Evolutionary conservation across 2,329 filamentous ascomycete species (phyloP).

Genomic region (Scedosporium dehoogii): DNA sequence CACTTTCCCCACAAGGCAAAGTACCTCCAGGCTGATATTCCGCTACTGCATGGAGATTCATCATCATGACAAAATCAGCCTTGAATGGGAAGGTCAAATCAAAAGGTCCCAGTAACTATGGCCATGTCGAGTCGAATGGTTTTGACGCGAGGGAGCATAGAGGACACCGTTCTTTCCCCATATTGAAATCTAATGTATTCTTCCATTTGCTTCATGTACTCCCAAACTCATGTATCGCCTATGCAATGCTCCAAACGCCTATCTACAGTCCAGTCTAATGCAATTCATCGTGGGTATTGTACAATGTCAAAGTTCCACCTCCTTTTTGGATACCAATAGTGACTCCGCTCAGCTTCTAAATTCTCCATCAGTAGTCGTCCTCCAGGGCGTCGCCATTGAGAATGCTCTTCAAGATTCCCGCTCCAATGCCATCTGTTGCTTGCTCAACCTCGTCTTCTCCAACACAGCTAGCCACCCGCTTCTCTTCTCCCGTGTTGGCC

Average conservation of each 20-base stretch:
- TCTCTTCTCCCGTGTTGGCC: constrained; percentile 55
- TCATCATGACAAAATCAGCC: too few relatives aligned
- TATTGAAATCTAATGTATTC: background rate
- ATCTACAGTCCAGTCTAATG: background rate
- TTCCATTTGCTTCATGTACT: background rate
- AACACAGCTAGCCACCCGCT: constrained; percentile 67
- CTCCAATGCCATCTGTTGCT: constrained; percentile 54
- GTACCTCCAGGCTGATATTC: too few relatives aligned
- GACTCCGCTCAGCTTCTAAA: background rate
- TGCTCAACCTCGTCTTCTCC: constrained; percentile 69
- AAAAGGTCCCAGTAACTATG: too few relatives aligned
- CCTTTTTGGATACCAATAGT: background rate
- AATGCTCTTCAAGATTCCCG: constrained; percentile 52
- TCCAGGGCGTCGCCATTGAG: constrained; percentile 51
- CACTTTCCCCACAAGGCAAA: too few relatives aligned
- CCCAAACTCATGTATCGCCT: background rate
- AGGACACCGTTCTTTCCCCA: background rate
- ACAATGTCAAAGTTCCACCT: background rate
- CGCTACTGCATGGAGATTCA: too few relatives aligned
- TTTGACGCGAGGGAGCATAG: too few relatives aligned
- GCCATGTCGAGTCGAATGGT: too few relatives aligned
- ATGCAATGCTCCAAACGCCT: background rate
- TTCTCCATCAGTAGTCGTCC: constrained; percentile 15
- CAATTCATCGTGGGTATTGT: background rate
- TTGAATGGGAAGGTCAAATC: too few relatives aligned